Evolutionary conservation across 345 rosid species (phyloP).

Genomic region (Lepidium sativum): DNA sequence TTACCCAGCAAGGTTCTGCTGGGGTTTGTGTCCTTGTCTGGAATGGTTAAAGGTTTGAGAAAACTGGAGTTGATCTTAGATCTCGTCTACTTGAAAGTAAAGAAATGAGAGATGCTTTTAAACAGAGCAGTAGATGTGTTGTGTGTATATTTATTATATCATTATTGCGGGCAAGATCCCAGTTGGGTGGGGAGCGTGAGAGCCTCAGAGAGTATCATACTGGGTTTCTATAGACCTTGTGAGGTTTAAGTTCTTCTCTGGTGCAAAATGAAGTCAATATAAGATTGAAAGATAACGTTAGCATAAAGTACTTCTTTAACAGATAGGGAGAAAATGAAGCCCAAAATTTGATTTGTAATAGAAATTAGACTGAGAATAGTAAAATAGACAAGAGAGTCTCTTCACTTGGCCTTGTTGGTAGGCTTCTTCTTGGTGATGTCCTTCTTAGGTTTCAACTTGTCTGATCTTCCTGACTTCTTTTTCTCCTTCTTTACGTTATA

Average conservation of each 20-base stretch:
- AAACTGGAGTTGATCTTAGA: neutral
- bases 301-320: neutral
- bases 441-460: slow-evolving; percentile 26
- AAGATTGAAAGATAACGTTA: neutral
- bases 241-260: neutral
- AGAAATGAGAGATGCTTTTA: neutral
- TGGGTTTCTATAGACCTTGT: neutral
- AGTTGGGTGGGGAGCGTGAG: neutral
- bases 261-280: neutral
- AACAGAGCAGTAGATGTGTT: neutral
- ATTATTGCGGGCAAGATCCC: neutral
- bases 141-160: neutral
- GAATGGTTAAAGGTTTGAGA: slow-evolving; percentile 70
- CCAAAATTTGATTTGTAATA: neutral
- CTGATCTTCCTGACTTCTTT: slow-evolving; percentile 29
- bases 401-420: slow-evolving; percentile 18
- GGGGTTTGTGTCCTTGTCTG: slow-evolving; percentile 93
- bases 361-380: neutral
- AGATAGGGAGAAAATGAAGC: neutral
- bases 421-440: slow-evolving; percentile 23
- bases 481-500: slow-evolving; percentile 78
- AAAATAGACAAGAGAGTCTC: neutral
- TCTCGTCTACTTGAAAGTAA: neutral
- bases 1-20: slow-evolving; percentile 80
- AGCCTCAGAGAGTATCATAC: neutral